Base-by-base conservation (phyloP, 257 asterid genomes). In the Fraxinus pennsylvanica region DNA sequence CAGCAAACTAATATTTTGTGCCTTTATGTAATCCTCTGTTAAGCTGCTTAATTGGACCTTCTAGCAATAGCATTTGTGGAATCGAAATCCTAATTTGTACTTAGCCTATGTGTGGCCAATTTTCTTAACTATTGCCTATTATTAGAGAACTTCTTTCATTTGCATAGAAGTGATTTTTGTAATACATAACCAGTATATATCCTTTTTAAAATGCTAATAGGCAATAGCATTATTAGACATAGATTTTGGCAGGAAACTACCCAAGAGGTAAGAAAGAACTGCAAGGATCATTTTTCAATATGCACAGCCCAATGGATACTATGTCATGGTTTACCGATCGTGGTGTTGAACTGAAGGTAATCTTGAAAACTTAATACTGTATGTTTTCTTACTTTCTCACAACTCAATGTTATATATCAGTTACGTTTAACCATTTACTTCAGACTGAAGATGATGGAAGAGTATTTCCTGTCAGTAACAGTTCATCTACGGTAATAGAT, bases 241-340 rank as follows among this genome's bases (percentile, higher is more conserved):
- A 95, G 99, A 47, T 84, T 84, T 83, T 95, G 87, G 96, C 98
- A 74, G 96, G 91, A 73, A 81, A 90, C 75, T 95, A 95, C 66
- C 99, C 99, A 14, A 93, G 97, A 89, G 99, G 99, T 54, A 84
- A 86, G 79, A 95, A 88, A 86, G 99, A 95, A 83, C 83, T 95
- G 74, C 90, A 94, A 82, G 99, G 99, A 77, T 88, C 98, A 50
- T 95, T 93, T 87, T 95, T 95, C 89, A 88, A 75, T 70, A 73
- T 77, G 76, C 98, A 95, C 73, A 88, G 98, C 75, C 98, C 99
- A 14, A 70, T 70, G 80, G 99, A 95, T 86, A 93, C 98, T 33
- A 93, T 95, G 94, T 86, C 91, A 14, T 95, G 99, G 99, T 95
- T 95, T 85, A 81, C 88, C 9, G 90, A 93, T 52, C 94, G 63